Evolutionary conservation across 495 filamentous ascomycete species (phyloP).

Genomic region (Annulohypoxylon maeteangense): DNA sequence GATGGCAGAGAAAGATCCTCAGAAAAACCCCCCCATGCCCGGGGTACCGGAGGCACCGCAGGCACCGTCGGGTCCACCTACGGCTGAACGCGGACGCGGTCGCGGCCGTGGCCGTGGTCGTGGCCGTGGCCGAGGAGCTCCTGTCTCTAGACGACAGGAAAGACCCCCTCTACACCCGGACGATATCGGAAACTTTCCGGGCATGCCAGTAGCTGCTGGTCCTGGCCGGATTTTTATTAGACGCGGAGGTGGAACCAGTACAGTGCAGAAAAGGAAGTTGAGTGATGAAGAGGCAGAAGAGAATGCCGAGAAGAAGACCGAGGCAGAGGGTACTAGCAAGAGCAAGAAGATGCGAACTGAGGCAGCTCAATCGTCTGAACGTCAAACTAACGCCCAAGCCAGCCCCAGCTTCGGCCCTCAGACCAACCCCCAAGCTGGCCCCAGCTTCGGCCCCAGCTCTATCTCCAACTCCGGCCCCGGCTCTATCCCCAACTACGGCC

Average conservation of each 20-base stretch:
- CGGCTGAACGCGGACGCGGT: not conserved
- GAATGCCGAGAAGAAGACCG: too few species aligned
- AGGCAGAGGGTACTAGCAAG: not conserved
- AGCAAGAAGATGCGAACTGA: not conserved
- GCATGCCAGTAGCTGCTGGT: not conserved
- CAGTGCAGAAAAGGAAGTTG: not conserved
- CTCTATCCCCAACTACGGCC: too few species aligned
- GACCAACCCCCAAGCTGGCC: too few species aligned
- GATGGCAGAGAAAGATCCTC: not conserved
- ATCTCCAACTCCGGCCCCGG: too few species aligned
- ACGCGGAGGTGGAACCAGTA: not conserved
- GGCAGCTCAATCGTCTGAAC: too few species aligned
- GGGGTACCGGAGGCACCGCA: too few species aligned
- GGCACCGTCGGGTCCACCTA: too few species aligned
- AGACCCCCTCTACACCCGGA: too few species aligned
- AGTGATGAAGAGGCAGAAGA: not conserved
- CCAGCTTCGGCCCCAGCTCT: too few species aligned
- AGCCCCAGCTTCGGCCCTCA: too few species aligned
- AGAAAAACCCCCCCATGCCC: not conserved
- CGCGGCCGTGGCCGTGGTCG: not conserved
- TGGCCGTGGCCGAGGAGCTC: not conserved
- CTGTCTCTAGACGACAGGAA: too few species aligned
- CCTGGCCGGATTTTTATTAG: not conserved
- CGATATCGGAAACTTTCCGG: not conserved
- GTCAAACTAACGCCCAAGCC: too few species aligned